These are phyloP conservation scores for Gossypium anomalum DNA, from an alignment of 345 rosid genomes.

Conservation along the genomic window DNA sequence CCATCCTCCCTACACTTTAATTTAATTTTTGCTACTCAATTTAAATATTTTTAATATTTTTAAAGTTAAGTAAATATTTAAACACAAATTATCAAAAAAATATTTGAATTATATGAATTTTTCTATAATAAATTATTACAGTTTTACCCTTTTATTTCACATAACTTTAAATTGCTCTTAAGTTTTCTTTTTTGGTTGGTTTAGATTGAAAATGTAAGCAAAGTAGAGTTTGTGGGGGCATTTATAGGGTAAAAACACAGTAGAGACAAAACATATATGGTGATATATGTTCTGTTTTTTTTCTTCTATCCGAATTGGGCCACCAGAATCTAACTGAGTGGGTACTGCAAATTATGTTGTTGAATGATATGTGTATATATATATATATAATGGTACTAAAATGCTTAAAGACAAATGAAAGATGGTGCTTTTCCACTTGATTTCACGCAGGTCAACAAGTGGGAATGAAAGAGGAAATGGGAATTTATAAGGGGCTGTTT, in stretches of 20 bases:
- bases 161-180: too few species aligned
- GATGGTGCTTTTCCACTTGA: not conserved
- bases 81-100: too few species aligned
- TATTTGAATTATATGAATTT: too few species aligned
- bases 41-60: too few species aligned
- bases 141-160: too few species aligned
- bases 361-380: not conserved
- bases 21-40: too few species aligned
- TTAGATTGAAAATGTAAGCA: too few species aligned
- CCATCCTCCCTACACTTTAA: too few species aligned
- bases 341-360: not conserved
- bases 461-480: not conserved
- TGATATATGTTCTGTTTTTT: not conserved
- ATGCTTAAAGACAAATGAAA: not conserved
- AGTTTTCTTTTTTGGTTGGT: too few species aligned
- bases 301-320: not conserved
- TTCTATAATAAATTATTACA: too few species aligned
- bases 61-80: too few species aligned
- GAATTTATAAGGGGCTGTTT: not conserved
- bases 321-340: constrained; percentile 12
- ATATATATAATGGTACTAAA: not conserved
- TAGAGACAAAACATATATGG: constrained; percentile 3
- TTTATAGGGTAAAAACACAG: not conserved
- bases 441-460: not conserved
- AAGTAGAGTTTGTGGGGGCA: too few species aligned